Percentiles rank a stretch among this genome's conserved stretches.
These are phyloP conservation scores for Amborella trichopoda DNA, from an alignment of 164 flowering plant species.

Conservation along the genomic window DNA sequence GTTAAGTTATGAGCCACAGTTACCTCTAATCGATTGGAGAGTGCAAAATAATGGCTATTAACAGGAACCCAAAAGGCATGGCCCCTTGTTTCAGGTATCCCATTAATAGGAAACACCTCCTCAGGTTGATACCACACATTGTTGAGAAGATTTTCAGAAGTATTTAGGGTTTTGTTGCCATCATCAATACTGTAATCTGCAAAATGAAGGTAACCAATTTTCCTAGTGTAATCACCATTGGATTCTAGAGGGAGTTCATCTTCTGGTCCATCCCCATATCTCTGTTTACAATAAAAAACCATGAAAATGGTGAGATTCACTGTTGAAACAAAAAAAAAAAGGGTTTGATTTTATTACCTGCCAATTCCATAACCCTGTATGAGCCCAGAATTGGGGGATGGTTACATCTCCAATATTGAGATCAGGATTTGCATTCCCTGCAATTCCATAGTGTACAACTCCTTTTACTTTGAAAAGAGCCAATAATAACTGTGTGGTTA, in stretches of 20 bases:
- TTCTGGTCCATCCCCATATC: slow-evolving; percentile 54
- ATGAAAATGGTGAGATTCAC: background rate
- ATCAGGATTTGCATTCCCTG: slow-evolving; percentile 63
- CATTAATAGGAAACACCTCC: slow-evolving; percentile 48
- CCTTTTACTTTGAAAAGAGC: slow-evolving; percentile 49
- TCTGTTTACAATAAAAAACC: slow-evolving; percentile 16
- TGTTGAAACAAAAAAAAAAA: too few species aligned
- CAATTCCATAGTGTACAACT: slow-evolving; percentile 64
- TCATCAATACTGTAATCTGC: slow-evolving; percentile 18
- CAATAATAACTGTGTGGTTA: slow-evolving; percentile 44
- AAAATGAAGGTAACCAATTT: slow-evolving; percentile 37
- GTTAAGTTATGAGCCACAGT: too few species aligned
- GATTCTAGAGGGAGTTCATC: slow-evolving; percentile 42
- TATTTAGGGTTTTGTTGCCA: background rate
- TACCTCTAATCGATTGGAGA: slow-evolving; percentile 16
- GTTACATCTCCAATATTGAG: slow-evolving; percentile 63
- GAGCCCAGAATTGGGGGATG: slow-evolving; percentile 64
- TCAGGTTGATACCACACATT: slow-evolving; percentile 74
- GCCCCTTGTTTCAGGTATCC: slow-evolving; percentile 49
- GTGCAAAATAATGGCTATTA: slow-evolving; percentile 7
- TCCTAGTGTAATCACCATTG: slow-evolving; percentile 53
- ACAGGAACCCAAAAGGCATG: slow-evolving; percentile 71
- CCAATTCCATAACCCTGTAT: slow-evolving; percentile 75
- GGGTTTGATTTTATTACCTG: slow-evolving; percentile 28
- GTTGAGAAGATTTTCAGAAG: slow-evolving; percentile 32